These are phyloP conservation scores for Eruca vesicaria DNA, from an alignment of 441 rosid species.

Conservation along the genomic window DNA sequence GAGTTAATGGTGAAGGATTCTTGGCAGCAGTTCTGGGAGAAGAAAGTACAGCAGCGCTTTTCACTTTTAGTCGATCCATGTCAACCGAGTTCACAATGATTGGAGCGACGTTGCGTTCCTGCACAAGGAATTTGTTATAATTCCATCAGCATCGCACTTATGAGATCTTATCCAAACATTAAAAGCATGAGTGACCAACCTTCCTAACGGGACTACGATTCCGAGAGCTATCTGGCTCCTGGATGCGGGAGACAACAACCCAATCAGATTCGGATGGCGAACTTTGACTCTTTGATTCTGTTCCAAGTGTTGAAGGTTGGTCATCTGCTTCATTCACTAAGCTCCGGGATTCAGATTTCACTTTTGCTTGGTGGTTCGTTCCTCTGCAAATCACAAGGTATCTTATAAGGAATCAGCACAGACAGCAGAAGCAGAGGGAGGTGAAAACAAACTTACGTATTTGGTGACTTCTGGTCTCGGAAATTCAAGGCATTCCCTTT, in stretches of 20 bases:
- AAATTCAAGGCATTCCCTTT: not conserved
- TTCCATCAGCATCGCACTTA: not conserved
- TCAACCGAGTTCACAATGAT: constrained; percentile 48
- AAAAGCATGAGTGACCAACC: constrained; percentile 43
- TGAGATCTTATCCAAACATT: not conserved
- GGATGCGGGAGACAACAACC: constrained; percentile 47
- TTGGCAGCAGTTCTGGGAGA: constrained; percentile 51
- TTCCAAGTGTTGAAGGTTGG: constrained; percentile 46
- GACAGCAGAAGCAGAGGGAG: constrained; percentile 6
- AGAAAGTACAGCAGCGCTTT: constrained; percentile 42
- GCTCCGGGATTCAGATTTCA: constrained; percentile 40
- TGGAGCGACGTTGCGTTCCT: constrained; percentile 28
- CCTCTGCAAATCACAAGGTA: constrained; percentile 47
- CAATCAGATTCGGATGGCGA: constrained; percentile 51
- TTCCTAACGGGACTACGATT: constrained; percentile 48
- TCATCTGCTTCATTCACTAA: constrained; percentile 53
- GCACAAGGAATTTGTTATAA: not conserved
- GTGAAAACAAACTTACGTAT: constrained; percentile 52
- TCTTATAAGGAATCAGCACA: not conserved
- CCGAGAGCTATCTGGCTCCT: constrained; percentile 38
- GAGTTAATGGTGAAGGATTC: constrained; percentile 41
- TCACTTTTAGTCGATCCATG: constrained; percentile 63
- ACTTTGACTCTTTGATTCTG: constrained; percentile 47
- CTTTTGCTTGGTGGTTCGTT: constrained; percentile 51
- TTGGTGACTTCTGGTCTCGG: constrained; percentile 54